Conservation (phyloP, 768 basidiomycete species). For the Trametes gibbosa region DNA sequence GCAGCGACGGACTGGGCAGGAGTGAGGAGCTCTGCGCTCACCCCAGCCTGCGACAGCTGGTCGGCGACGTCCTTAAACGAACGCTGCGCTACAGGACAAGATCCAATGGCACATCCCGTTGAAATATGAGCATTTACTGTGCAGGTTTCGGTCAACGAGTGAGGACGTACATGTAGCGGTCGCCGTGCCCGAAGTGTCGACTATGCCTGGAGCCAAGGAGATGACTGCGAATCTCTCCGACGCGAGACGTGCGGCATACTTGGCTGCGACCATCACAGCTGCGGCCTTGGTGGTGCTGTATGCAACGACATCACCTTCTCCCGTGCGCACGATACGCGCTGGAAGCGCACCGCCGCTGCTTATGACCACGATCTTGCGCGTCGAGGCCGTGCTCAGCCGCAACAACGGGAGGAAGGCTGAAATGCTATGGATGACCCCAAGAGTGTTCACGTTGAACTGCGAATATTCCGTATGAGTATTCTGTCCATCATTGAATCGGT, state of each 20-base stretch:
- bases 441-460: constrained; percentile 34
- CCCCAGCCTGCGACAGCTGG: background rate
- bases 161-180: background rate
- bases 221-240: constrained; percentile 4
- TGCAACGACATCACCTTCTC: background rate
- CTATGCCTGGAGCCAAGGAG: background rate
- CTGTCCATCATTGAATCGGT: too few relatives aligned
- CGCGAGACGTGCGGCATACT: constrained; percentile 1
- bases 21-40: background rate
- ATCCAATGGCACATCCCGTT: background rate
- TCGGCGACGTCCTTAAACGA: constrained; percentile 1
- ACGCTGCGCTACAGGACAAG: background rate
- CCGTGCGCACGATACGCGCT: constrained; percentile 23
- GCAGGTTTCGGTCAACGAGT: background rate
- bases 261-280: background rate
- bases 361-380: constrained; percentile 35
- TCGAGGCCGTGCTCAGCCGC: constrained; percentile 19
- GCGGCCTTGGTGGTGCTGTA: constrained; percentile 6
- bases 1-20: constrained; percentile 10
- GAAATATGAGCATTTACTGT: background rate
- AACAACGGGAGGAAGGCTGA: constrained; percentile 40
- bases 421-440: constrained; percentile 35
- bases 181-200: background rate
- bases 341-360: constrained; percentile 30
- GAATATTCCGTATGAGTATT: background rate